Evolutionary conservation across 208 protist genomes (phyloP), one percentile per base, ranked within the genome.

Genomic region (Trypanosomatidae sp.): DNA sequence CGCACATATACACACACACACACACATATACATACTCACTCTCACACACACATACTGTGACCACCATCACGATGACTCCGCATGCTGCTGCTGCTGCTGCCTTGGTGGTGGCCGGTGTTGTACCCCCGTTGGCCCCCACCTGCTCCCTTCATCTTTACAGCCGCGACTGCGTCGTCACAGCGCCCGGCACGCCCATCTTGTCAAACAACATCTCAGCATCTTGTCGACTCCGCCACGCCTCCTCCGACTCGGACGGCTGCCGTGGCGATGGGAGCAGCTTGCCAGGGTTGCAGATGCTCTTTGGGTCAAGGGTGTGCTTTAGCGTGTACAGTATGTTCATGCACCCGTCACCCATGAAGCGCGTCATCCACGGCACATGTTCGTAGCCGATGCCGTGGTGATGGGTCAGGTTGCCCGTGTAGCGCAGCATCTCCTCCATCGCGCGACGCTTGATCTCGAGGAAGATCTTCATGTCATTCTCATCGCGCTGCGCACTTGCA

Each of bases 311-410:
- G 32, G 70, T 55, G 28, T 72, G 65, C 68, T 95, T 95, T 46
- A 95, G 56, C 22, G 38, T 41, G 43, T 69, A 66, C 11, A 95
- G 71, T n/a, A 90, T 35, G 18, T 80, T 46, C 54, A 95, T 63
- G 1, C 57, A 50, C 4, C 66, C 69, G 6, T 57, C 57, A 13
- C 81, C 81, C 60, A 89, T 75, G 60, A 70, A 92, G 19, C 77
- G 76, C 21, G 48, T 61, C 83, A 95, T 92, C 84, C 88, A 95
- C 43, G 88, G 83, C 48, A 95, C 88, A 58, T 95, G 88, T 48
- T 95, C 88, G 63, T 92, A 95, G 28, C 88, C 88, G 51, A 95
- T 79, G 28, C 88, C 88, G 55, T 95, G 88, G 48, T 95, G 88
- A 43, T 95, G 88, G 6, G 88, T 80, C 20, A 95, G 71, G 52